Evolutionary conservation across 805 yeast species (phyloP).

Genomic region (Myxozyma sirexii): DNA sequence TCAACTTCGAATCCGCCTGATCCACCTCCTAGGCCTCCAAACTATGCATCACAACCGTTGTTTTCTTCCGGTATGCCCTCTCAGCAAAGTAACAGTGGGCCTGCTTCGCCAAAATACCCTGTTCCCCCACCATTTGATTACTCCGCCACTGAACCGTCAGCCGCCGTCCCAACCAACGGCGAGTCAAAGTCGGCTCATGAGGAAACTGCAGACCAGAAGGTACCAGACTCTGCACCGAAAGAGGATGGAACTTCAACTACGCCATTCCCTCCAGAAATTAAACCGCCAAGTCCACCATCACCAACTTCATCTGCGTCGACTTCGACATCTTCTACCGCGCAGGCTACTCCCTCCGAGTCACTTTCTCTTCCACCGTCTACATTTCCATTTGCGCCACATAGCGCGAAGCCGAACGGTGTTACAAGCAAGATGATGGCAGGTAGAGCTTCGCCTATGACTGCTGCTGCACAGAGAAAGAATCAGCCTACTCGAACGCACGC

Average conservation of each 20-base stretch:
- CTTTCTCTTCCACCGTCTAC: slow-evolving; percentile 31
- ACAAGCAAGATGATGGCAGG: neutral
- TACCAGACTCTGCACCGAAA: neutral
- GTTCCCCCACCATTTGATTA: slow-evolving; percentile 11
- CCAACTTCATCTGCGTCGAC: neutral
- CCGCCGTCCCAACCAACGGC: neutral
- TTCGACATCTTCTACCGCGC: neutral
- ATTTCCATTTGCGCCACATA: slow-evolving; percentile 19
- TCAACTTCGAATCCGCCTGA: slow-evolving; percentile 3
- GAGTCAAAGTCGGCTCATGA: neutral
- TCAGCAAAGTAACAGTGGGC: neutral
- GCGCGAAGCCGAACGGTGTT: slow-evolving; percentile 12
- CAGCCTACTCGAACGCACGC: slow-evolving; percentile 3
- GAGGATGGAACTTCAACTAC: neutral
- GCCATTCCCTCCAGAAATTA: neutral
- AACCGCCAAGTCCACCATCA: slow-evolving; percentile 3
- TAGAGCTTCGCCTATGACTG: slow-evolving; percentile 13
- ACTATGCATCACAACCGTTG: neutral
- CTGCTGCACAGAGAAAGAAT: slow-evolving; percentile 10
- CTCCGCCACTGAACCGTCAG: neutral
- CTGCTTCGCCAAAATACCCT: slow-evolving; percentile 1
- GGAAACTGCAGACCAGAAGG: neutral
- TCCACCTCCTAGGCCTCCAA: slow-evolving; percentile 5
- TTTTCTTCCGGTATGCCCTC: neutral
- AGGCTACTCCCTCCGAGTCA: slow-evolving; percentile 4